Base-by-base conservation (phyloP, 306 rosid genomes). In the Dryas drummondii region DNA sequence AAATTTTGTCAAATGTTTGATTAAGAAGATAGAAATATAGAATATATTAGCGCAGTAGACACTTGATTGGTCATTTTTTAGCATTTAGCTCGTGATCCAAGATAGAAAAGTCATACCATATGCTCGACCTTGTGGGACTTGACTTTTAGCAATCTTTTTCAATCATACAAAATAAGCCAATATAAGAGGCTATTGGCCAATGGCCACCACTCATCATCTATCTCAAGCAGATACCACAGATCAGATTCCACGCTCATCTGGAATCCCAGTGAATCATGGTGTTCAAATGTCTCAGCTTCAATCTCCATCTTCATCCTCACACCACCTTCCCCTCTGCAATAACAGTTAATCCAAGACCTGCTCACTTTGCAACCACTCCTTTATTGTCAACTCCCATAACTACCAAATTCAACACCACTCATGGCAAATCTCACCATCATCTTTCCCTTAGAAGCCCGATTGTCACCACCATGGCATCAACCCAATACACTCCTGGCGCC, bases 281-380 rank as follows among this genome's bases (percentile, higher is more conserved):
- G 67, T 77, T 84, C 77, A 81, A 73, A 71, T 75, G 52, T 66
- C 68, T 86, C 70, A 51, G 75, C 72, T 72, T 77, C 54, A 22
- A 70, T 79, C 78, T 50, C 82, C 86, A 76, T 86, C 81, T 32
- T 47, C 81, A 52, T 17, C 63, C 68, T 77, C 58, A 71, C 55
- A 44, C 76, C 77, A 60, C 75, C 16, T 58, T 57, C 66, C 72
- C 73, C 51, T 49, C 52, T 72, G 46, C 82, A 53, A 54, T 41
- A 15, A 32, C 74, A 68, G 12, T 58, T 19, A 77, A n/a, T 57
- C 77, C 72, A 79, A 19, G 4, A 4, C 77, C 41, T 22, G 64
- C 76, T 72, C 8, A 42, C 77, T 66, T 73, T 63, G 55, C 27
- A 62, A 27, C 71, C n/a, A 17, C 66, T 48, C 66, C 76, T 71